A percentile compares a stretch with the other conserved stretches of the same genome.
Conservation (phyloP, 1,139 yeast species). For the Taphrina sp. region DNA sequence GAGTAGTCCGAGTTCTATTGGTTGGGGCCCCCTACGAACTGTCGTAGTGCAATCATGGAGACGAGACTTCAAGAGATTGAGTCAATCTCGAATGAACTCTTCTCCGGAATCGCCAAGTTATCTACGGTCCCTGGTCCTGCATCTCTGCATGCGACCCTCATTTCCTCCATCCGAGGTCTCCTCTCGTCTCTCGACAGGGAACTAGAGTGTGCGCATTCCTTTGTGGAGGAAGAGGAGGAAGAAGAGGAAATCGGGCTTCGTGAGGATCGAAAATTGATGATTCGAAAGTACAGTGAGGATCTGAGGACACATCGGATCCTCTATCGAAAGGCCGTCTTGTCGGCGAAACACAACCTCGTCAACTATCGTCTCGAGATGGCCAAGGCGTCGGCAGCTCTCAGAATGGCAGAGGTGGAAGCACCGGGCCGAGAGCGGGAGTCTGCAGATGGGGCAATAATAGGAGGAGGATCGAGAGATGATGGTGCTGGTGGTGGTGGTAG, state of each 20-base stretch:
- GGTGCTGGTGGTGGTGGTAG: no score
- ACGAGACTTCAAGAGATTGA: conserved; percentile 7
- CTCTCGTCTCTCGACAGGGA: conserved; percentile 17
- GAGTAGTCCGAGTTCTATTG: no score
- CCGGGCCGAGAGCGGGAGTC: no score
- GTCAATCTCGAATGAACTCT: conserved; percentile 5
- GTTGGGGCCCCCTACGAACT: no score
- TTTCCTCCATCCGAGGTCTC: conserved; percentile 19
- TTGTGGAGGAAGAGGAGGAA: conserved; percentile 22
- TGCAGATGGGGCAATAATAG: not conserved
- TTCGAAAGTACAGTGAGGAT: conserved; percentile 9
- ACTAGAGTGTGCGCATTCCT: conserved; percentile 4
- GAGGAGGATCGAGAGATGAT: no score
- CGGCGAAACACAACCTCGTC: conserved; percentile 3
- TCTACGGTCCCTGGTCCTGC: conserved; percentile 17
- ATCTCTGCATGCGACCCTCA: conserved; percentile 7
- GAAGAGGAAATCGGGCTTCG: not conserved
- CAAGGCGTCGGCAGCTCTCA: not conserved
- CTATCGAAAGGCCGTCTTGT: conserved; percentile 19
- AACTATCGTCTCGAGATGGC: no score
- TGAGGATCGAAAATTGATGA: conserved; percentile 4
- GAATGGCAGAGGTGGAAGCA: not conserved
- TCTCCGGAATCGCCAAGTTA: conserved; percentile 6
- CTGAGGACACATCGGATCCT: conserved; percentile 1
- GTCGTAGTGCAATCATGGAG: no score